Evolutionary conservation across 768 basidiomycete species (phyloP).

Genomic region (Rhizopogon sp.): DNA sequence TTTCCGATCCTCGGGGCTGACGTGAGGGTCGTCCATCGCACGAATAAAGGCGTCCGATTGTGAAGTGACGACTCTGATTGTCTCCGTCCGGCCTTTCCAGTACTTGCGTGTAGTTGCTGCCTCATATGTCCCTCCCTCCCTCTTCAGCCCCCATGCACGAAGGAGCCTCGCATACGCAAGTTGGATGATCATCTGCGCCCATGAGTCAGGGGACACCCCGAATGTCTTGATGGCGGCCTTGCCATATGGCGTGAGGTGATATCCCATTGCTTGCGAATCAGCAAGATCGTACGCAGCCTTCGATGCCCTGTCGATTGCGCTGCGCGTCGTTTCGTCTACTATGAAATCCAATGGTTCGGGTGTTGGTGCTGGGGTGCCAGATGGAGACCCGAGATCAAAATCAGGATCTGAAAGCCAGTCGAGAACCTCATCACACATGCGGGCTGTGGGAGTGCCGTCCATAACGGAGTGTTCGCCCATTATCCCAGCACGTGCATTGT

Average conservation of each 20-base stretch:
- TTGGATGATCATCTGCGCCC: slow-evolving; percentile 92
- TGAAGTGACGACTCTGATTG: slow-evolving; percentile 77
- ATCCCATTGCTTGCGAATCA: slow-evolving; percentile 57
- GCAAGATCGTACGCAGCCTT: slow-evolving; percentile 52
- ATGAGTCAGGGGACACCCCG: slow-evolving; percentile 89
- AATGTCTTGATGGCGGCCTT: slow-evolving; percentile 83
- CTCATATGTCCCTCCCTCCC: slow-evolving; percentile 84
- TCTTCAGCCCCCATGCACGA: not conserved
- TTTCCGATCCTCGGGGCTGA: slow-evolving; percentile 38
- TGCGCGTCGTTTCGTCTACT: slow-evolving; percentile 25
- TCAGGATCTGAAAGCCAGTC: slow-evolving; percentile 48
- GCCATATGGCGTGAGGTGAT: slow-evolving; percentile 70
- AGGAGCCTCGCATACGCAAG: slow-evolving; percentile 78
- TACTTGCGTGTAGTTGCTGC: slow-evolving; percentile 88
- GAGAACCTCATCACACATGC: slow-evolving; percentile 68
- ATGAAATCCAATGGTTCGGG: slow-evolving; percentile 59
- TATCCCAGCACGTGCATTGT: slow-evolving; percentile 75
- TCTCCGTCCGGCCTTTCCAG: slow-evolving; percentile 87
- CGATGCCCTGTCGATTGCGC: slow-evolving; percentile 56
- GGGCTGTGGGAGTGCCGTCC: slow-evolving; percentile 82
- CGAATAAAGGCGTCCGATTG: slow-evolving; percentile 76
- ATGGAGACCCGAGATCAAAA: slow-evolving; percentile 57
- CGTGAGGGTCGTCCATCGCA: slow-evolving; percentile 58
- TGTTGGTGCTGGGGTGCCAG: slow-evolving; percentile 9
- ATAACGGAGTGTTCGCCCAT: slow-evolving; percentile 93